phyloP scores from a whole-genome alignment of 1,284 basidiomycete species.

The Sporisorium scitamineum region DNA sequence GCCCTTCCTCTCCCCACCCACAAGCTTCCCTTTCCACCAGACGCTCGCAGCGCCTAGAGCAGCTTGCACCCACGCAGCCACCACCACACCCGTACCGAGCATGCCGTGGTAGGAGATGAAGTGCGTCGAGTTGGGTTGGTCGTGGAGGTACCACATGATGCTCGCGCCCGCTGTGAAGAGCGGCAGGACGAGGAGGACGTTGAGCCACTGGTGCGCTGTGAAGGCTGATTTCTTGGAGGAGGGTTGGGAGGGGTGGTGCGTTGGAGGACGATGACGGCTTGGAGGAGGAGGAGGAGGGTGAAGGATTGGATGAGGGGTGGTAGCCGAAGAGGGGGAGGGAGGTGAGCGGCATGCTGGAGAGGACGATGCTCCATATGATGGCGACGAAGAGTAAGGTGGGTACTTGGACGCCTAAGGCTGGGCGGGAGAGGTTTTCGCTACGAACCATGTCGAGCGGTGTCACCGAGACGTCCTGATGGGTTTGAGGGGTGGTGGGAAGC shows the following conservation, averaged over 20 bases:
- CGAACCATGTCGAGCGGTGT: constrained; percentile 33
- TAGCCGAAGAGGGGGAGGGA: constrained; percentile 57
- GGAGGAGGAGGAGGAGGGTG: constrained; percentile 45
- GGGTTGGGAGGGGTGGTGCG: constrained; percentile 32
- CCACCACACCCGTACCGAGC: constrained; percentile 41
- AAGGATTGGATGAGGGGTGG: constrained; percentile 60
- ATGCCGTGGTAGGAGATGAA: constrained; percentile 60
- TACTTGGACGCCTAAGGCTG: constrained; percentile 23
- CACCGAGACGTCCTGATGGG: not conserved
- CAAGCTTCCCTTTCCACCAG: constrained; percentile 46
- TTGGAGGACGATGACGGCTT: constrained; percentile 57
- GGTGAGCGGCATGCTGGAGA: constrained; percentile 26
- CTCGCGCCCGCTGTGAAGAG: constrained; percentile 55
- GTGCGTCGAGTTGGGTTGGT: constrained; percentile 40
- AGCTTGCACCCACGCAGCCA: constrained; percentile 54
- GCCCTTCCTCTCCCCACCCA: constrained; percentile 47
- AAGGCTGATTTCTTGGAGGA: constrained; percentile 41
- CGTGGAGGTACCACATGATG: constrained; percentile 64
- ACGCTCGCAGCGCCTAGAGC: constrained; percentile 55
- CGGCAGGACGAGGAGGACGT: constrained; percentile 48
- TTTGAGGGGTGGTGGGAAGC: constrained; percentile 9
- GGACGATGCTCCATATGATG: constrained; percentile 49
- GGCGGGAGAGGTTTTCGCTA: constrained; percentile 19
- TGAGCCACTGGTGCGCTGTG: constrained; percentile 43
- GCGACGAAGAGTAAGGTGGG: constrained; percentile 45